These are phyloP conservation scores for Syzygium syzygioides DNA, from an alignment of 441 rosid species.

Conservation along the genomic window DNA sequence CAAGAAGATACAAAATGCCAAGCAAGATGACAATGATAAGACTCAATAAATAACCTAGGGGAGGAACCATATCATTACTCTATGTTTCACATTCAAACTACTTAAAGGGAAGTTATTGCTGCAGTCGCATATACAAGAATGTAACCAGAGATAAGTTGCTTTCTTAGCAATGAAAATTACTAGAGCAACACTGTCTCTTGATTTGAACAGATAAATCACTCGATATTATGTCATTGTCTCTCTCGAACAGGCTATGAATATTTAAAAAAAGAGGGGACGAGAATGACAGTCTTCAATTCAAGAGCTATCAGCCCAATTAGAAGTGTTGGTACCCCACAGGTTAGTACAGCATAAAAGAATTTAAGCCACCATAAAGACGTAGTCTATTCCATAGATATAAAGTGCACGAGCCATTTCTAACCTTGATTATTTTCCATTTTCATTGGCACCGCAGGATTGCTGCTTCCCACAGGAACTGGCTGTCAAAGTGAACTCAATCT, in stretches of 20 bases:
- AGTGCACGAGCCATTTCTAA: conserved; percentile 25
- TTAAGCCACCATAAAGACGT: not conserved
- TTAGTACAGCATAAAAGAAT: not conserved
- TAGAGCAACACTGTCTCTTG: not conserved
- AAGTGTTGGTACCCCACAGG: not conserved
- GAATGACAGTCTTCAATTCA: not conserved
- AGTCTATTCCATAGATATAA: not conserved
- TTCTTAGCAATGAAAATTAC: not conserved
- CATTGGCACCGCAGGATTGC: conserved; percentile 40
- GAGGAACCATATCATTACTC: not conserved
- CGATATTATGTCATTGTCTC: not conserved
- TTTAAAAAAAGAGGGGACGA: not conserved
- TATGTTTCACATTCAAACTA: not conserved
- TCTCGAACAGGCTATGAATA: not conserved
- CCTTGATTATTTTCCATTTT: conserved; percentile 65
- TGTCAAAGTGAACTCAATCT: conserved; percentile 15
- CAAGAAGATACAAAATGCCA: not conserved
- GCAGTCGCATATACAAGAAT: not conserved
- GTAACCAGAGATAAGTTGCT: not conserved
- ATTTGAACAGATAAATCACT: not conserved
- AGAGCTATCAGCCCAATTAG: not conserved
- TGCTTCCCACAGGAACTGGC: conserved; percentile 70
- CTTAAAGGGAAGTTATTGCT: not conserved
- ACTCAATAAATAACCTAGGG: not conserved
- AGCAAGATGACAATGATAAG: not conserved